A percentile compares a stretch with the other conserved stretches of the same genome.
Conservation (phyloP, 345 rosid genomes). For the Eucalyptus cloeziana region DNA sequence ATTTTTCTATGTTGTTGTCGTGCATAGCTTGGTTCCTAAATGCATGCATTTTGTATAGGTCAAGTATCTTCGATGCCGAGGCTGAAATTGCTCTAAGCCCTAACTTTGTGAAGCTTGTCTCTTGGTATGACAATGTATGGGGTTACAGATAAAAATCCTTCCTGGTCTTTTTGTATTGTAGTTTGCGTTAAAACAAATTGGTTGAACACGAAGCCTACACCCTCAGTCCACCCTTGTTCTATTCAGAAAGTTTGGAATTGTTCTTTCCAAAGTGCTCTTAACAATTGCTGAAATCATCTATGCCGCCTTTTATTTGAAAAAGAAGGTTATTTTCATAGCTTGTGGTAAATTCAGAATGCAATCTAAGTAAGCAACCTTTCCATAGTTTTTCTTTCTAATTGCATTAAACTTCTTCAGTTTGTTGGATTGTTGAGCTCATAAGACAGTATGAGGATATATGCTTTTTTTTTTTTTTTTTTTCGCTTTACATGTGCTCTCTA, state of each 20-base stretch:
- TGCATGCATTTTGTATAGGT: slow-evolving; percentile 5
- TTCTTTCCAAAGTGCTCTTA: not conserved
- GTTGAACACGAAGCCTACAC: not conserved
- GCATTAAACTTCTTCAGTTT: not conserved
- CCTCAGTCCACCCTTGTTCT: not conserved
- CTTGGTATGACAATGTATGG: slow-evolving; percentile 52
- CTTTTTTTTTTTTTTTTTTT: accelerated
- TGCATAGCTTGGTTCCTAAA: not conserved
- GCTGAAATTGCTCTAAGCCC: slow-evolving; percentile 11
- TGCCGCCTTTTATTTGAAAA: not conserved
- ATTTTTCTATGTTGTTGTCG: not conserved
- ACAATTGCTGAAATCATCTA: not conserved
- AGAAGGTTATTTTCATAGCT: not conserved
- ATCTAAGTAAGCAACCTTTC: not conserved
- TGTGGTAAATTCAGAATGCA: not conserved
- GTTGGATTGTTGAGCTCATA: not conserved
- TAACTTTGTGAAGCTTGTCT: slow-evolving; percentile 31
- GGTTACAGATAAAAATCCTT: slow-evolving; percentile 31
- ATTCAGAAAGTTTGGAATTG: not conserved
- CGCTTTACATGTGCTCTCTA: not conserved
- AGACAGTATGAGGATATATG: not conserved
- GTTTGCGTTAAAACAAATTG: not conserved
- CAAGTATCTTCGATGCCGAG: slow-evolving; percentile 50
- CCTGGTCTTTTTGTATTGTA: not conserved
- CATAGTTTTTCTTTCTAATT: too few relatives aligned